These are phyloP conservation scores for Fusarium praegraminearum DNA, from an alignment of 2,329 filamentous ascomycete genomes.

Conservation along the genomic window DNA sequence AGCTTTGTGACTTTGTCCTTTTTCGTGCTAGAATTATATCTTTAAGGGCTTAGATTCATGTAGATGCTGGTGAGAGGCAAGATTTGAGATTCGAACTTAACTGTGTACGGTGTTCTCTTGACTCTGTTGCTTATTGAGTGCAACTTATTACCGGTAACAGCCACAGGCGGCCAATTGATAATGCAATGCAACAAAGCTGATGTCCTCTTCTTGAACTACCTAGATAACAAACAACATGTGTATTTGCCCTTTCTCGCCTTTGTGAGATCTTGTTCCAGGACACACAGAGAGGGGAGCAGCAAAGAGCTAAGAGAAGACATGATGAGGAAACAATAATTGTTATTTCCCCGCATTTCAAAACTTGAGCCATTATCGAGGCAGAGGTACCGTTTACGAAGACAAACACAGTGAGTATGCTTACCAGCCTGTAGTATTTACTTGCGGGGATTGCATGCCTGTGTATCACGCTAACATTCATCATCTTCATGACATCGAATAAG, in stretches of 20 bases:
- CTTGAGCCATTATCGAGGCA: background rate
- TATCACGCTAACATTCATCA: conserved; percentile 21
- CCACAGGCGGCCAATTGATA: too few species aligned
- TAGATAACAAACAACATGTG: background rate
- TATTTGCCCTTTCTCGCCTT: background rate
- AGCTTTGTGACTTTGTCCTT: background rate
- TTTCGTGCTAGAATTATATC: background rate
- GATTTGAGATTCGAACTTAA: background rate
- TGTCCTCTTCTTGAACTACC: background rate
- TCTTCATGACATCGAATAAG: conserved; percentile 18
- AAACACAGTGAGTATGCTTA: background rate
- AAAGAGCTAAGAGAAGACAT: background rate
- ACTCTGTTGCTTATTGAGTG: background rate
- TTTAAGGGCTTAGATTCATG: background rate
- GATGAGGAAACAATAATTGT: conserved; percentile 3
- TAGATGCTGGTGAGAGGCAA: background rate
- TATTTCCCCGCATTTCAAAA: conserved; percentile 20
- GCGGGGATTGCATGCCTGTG: background rate
- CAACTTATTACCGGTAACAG: background rate
- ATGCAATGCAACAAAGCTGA: background rate
- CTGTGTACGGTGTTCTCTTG: background rate
- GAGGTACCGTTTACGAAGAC: background rate
- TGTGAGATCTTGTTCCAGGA: background rate
- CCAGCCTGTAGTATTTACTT: background rate
- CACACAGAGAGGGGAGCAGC: background rate